These are phyloP conservation scores for Zoysia matrella DNA, from an alignment of 202 grass and related monocot genomes.

Conservation along the genomic window DNA sequence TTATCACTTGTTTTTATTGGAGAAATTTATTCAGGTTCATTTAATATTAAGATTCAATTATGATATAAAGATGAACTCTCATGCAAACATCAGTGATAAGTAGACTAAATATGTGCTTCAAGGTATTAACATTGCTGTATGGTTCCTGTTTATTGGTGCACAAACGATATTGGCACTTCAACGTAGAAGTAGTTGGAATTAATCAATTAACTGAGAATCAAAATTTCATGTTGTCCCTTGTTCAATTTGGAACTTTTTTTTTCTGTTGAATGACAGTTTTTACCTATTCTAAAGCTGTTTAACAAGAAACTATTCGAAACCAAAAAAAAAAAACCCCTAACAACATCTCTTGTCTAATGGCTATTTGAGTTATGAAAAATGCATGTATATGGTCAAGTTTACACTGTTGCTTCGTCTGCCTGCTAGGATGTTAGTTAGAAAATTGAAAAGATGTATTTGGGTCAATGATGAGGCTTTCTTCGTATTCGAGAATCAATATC, in stretches of 20 bases:
- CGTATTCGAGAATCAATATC: slow-evolving; percentile 11
- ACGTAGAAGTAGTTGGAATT: slow-evolving; percentile 2
- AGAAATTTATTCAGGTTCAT: neutral
- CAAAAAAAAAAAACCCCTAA: neutral
- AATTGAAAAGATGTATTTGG: slow-evolving; percentile 25
- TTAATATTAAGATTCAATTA: neutral
- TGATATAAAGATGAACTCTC: slow-evolving; percentile 2
- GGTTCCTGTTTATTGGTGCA: slow-evolving; percentile 6
- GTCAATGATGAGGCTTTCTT: neutral
- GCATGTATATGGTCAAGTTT: neutral
- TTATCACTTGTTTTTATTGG: slow-evolving; percentile 1
- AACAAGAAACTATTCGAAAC: neutral
- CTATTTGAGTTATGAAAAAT: neutral
- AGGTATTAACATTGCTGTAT: slow-evolving; percentile 8
- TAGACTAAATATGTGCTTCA: slow-evolving; percentile 6
- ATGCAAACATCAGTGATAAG: slow-evolving; percentile 8
- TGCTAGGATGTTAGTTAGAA: neutral
- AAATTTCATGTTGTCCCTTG: neutral
- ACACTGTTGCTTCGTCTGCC: neutral
- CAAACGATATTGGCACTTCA: neutral
- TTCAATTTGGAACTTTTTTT: no score
- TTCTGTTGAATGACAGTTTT: neutral
- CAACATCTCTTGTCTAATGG: neutral
- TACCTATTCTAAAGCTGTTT: slow-evolving; percentile 9
- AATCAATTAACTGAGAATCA: neutral